A percentile compares a stretch with the other conserved stretches of the same genome.
phyloP scores from a whole-genome alignment of 306 rosid genomes.

The Cucurbita pepo region DNA sequence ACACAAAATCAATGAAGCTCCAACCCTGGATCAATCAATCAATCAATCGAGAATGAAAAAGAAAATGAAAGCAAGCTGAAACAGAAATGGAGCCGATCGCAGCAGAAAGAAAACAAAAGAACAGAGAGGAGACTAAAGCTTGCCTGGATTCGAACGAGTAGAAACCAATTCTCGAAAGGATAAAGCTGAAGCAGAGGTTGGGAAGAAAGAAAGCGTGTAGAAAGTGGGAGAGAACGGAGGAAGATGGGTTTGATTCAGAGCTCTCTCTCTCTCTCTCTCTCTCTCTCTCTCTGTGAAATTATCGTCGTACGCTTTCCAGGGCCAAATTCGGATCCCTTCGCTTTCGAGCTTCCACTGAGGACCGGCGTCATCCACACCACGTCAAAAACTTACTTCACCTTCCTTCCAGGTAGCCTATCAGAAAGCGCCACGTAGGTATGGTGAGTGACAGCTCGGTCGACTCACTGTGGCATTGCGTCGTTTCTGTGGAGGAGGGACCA shows the following conservation, averaged over 20 bases:
- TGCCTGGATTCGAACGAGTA: background rate
- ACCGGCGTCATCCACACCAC: slow-evolving; percentile 1
- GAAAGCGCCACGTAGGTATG: background rate
- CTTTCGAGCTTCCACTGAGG: slow-evolving; percentile 5
- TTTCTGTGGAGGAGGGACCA: background rate
- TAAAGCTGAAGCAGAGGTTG: background rate
- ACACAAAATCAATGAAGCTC: background rate
- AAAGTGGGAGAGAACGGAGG: background rate
- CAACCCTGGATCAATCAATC: background rate
- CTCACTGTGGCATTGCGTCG: background rate
- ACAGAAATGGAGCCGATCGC: background rate
- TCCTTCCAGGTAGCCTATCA: background rate
- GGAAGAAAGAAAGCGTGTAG: background rate
- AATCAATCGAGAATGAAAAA: background rate
- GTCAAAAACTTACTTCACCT: background rate
- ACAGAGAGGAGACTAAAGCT: background rate
- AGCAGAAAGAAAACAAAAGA: background rate
- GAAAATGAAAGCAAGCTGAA: background rate
- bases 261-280: background rate
- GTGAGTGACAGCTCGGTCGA: slow-evolving; percentile 9
- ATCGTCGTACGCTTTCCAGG: slow-evolving; percentile 3
- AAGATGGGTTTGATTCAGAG: background rate
- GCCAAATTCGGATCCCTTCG: background rate
- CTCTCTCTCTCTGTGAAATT: background rate
- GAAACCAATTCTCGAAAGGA: background rate